Evolutionary conservation across 1,139 yeast genomes (phyloP).

Genomic region (Kodamaea alishanica): DNA sequence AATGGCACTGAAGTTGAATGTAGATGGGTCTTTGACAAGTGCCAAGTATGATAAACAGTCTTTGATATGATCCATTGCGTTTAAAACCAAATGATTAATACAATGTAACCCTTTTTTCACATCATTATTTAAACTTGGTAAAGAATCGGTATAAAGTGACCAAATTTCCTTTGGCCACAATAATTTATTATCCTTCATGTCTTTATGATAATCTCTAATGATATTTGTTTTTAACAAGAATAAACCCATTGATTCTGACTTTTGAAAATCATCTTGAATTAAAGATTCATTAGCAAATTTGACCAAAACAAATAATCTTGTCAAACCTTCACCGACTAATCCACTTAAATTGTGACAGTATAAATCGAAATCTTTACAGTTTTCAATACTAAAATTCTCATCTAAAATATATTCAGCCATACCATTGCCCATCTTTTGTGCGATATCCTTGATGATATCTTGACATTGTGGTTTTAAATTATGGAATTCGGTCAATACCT

Average conservation of each 20-base stretch:
- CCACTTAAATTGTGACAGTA: slow-evolving; percentile 98
- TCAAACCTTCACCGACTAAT: slow-evolving; percentile 92
- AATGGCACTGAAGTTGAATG: slow-evolving; percentile 90
- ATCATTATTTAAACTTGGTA: slow-evolving; percentile 54
- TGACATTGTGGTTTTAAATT: slow-evolving; percentile 72
- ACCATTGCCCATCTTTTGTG: slow-evolving; percentile 89
- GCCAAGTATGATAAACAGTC: slow-evolving; percentile 78
- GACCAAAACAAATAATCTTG: slow-evolving; percentile 73
- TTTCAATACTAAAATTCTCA: slow-evolving; percentile 74
- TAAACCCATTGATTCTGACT: slow-evolving; percentile 88
- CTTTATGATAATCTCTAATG: slow-evolving; percentile 93
- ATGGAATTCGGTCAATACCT: slow-evolving; percentile 66
- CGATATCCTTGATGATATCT: slow-evolving; percentile 71
- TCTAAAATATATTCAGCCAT: slow-evolving; percentile 92
- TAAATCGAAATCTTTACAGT: slow-evolving; percentile 76
- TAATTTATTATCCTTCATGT: slow-evolving; percentile 83
- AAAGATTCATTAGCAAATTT: slow-evolving; percentile 54
- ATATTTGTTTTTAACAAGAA: slow-evolving; percentile 94
- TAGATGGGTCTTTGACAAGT: slow-evolving; percentile 72
- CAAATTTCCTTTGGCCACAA: slow-evolving; percentile 97
- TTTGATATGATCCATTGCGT: slow-evolving; percentile 73
- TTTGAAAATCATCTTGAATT: slow-evolving; percentile 47
- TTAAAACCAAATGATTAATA: slow-evolving; percentile 75
- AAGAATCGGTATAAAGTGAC: slow-evolving; percentile 68
- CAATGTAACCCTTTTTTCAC: slow-evolving; percentile 62